Base-by-base conservation (phyloP, 495 filamentous ascomycete species). In the Penicillium parvum region DNA sequence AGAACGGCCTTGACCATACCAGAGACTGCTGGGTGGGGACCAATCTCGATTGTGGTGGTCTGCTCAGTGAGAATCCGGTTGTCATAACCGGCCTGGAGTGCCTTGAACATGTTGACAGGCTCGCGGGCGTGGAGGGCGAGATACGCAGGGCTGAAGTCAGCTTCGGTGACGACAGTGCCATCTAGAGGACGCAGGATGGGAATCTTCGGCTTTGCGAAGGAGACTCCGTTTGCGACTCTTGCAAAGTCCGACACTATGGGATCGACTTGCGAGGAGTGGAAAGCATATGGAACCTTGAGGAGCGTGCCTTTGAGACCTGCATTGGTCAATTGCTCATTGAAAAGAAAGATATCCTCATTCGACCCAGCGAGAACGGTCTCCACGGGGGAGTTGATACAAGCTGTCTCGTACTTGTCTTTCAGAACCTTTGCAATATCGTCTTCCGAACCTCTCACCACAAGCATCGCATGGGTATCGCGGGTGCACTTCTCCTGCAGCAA, bases 401-500 rank as follows among this genome's bases (percentile, higher is more conserved):
- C 72, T 17, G 75, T 53, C 47, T 77, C 69, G 29, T 64, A 57
- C 17, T 18, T 48, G 2, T 55, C 58, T 11, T 55, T 50, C 7
- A 66, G 33, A 12, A 57, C 35, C 4, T 45, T 49, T 21, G 47
- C 55, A 15, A 70, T 36, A 7, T 22, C 43, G 3, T 57, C 39
- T 9, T 30, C 39, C n/a, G 56, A 58, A 12, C 52, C 49, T 38
- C 65, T 63, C 4, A 74, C 61, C 11, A 70, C 75, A 12, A 78
- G 56, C 75, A 78, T 78, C 8, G 68, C 54, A 52, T 92, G 88
- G 7, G 79, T 86, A 42, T 82, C 78, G 17, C 72, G 60, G 12
- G 74, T 79, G 69, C 88, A 94, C 47, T 81, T 77, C n/a, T 78
- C 66, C 26, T 82, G 75, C 2, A 95, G 72, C 5, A 94, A 69